phyloP scores from a whole-genome alignment of 306 rosid species.

The Prunus campanulata region DNA sequence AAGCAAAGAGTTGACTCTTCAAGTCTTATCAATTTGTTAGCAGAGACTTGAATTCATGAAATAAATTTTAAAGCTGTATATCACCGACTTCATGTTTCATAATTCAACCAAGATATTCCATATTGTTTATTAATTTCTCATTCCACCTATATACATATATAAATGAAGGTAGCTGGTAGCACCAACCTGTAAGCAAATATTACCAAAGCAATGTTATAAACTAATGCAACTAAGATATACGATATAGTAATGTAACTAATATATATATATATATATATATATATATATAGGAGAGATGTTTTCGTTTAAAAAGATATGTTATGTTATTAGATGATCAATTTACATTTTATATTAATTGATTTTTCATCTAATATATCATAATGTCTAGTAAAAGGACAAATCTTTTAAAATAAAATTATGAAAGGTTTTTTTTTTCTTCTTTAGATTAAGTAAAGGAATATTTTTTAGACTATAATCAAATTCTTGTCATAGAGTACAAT shows the following conservation, averaged over 20 bases:
- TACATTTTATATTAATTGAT: too few species aligned
- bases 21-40: conserved; percentile 7
- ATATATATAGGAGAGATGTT: not conserved
- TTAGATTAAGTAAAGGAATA: too few species aligned
- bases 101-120: conserved; percentile 5
- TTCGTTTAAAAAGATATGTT: not conserved
- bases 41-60: conserved; percentile 12
- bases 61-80: not conserved
- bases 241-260: too few species aligned
- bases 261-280: too few species aligned
- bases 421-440: too few species aligned
- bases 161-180: conserved; percentile 6
- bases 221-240: not conserved
- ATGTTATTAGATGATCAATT: too few species aligned
- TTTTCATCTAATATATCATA: too few species aligned
- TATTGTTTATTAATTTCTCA: not conserved
- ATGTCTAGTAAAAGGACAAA: too few species aligned
- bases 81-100: conserved; percentile 12
- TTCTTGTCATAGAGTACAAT: too few species aligned
- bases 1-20: not conserved
- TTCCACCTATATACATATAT: not conserved
- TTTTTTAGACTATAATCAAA: too few species aligned
- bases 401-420: too few species aligned
- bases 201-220: not conserved
- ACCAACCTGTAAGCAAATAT: conserved; percentile 1